Percentiles rank a stretch among this genome's conserved stretches.
phyloP scores from a whole-genome alignment of 2,329 filamentous ascomycete species.

The Helicocarpus griseus region DNA sequence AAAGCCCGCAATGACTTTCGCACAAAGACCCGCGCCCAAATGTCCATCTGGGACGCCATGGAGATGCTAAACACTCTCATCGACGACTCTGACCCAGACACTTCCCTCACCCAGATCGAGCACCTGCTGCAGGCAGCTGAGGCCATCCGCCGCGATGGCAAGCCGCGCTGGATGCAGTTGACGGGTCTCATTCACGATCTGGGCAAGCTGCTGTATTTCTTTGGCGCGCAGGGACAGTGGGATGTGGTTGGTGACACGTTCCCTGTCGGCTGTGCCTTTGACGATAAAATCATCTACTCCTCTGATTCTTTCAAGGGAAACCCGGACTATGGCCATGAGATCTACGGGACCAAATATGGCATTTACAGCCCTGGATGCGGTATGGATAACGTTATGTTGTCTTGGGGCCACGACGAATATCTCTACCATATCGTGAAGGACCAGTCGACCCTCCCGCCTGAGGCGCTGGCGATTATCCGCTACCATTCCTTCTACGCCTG shows the following conservation, averaged over 20 bases:
- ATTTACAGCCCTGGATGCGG: conserved; percentile 74
- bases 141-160: conserved; percentile 68
- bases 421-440: conserved; percentile 73
- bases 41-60: conserved; percentile 86
- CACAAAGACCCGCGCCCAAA: conserved; percentile 57
- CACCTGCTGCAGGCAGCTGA: conserved; percentile 83
- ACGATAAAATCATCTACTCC: conserved; percentile 68
- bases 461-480: conserved; percentile 83
- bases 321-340: conserved; percentile 59
- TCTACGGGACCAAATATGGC: conserved; percentile 66
- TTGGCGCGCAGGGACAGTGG: conserved; percentile 80
- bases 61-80: conserved; percentile 86
- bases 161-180: conserved; percentile 40
- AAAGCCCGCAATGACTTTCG: conserved; percentile 64
- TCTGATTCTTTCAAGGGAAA: conserved; percentile 63
- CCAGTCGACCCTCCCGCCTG: conserved; percentile 66
- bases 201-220: conserved; percentile 39
- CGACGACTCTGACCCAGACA: conserved; percentile 87
- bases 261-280: conserved; percentile 39
- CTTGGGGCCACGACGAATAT: conserved; percentile 56
- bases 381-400: conserved; percentile 77
- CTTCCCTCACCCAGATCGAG: conserved; percentile 76
- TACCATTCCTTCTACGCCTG: conserved; percentile 92
- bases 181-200: conserved; percentile 40
- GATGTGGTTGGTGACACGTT: conserved; percentile 66